Base-by-base conservation (phyloP, 495 filamentous ascomycete genomes). In the Lineolata rhizophorae region DNA sequence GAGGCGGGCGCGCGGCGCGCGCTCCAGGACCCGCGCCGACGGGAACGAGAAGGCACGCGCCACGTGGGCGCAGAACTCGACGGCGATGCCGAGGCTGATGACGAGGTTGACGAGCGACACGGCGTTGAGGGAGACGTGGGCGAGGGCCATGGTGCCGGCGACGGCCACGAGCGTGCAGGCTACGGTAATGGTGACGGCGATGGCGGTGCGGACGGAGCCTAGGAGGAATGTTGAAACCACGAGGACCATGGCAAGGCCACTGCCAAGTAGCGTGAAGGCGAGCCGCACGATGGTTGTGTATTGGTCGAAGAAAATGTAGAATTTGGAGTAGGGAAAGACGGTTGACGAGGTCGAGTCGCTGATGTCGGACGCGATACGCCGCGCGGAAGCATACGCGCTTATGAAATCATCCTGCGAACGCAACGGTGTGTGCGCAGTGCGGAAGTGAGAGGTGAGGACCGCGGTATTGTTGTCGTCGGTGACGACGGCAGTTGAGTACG, bases 241-340 rank as follows among this genome's bases (percentile, higher is more conserved):
- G 35, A 91, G 73, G 38, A 94, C 85, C 40, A 84, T 76, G 17
- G 60, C 78, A 14, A 93, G 58, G 0, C 81, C 87, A 3, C 76
- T 74, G 21, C 80, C 71, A 33, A 97, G 61, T 5, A 97, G 65
- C 1, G 75, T 64, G 3, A 64, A 70, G 0, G 87, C 79, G 3
- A 94, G 64, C 17, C 55, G 60, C 20, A 87, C 70, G 40, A 97
- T 94, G 35, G 67, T 64, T 1, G 77, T 62, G 50, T 97, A 97
- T 48, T 94, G 87, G 55, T 97, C 85, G 49, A 97, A 95, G 65
- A 94, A 97, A 43, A 97, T 83, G 56, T 97, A 97, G 49, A 87
- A 84, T 42, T 94, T 74, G 26, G 74, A 80, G 51, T 97, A 97
- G 0, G 87, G 84, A 62, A 95, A 97, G 31, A 95, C 70, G 16